These are phyloP conservation scores for Gynochthodes officinalis DNA, from an alignment of 257 asterid species.

Conservation along the genomic window DNA sequence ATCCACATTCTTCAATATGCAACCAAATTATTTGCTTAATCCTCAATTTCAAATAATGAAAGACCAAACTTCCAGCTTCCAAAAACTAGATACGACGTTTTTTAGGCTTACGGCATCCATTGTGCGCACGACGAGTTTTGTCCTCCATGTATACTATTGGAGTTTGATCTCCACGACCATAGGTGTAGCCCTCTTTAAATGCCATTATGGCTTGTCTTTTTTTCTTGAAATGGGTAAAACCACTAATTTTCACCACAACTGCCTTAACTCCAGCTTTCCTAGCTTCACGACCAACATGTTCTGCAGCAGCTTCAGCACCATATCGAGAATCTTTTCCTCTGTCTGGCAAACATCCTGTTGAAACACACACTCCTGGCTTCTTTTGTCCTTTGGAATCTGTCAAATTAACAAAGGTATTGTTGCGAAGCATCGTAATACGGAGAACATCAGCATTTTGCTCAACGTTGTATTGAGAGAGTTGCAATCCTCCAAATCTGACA, in stretches of 20 bases:
- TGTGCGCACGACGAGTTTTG: constrained; percentile 79
- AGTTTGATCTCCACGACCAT: constrained; percentile 56
- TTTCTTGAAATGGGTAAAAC: constrained; percentile 61
- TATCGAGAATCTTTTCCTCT: constrained; percentile 61
- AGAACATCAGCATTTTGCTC: constrained; percentile 85
- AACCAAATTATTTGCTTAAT: not conserved
- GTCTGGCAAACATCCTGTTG: constrained; percentile 70
- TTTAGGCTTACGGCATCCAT: constrained; percentile 82
- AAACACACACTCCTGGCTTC: constrained; percentile 41
- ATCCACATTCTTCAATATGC: not conserved
- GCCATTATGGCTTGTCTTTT: constrained; percentile 74
- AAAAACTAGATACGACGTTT: constrained; percentile 59
- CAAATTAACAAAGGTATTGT: constrained; percentile 72
- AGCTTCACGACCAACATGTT: constrained; percentile 70
- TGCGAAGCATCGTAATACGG: constrained; percentile 80
- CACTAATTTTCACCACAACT: constrained; percentile 84
- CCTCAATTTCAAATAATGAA: not conserved
- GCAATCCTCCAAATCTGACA: constrained; percentile 14
- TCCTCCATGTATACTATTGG: constrained; percentile 84
- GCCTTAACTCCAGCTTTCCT: constrained; percentile 63
- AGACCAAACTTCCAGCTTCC: not conserved
- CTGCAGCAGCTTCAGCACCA: constrained; percentile 81
- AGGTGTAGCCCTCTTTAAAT: constrained; percentile 75
- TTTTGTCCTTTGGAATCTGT: constrained; percentile 81
- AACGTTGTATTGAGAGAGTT: constrained; percentile 18